phyloP scores from a whole-genome alignment of 164 flowering plant genomes.

The Vitis amurensis region DNA sequence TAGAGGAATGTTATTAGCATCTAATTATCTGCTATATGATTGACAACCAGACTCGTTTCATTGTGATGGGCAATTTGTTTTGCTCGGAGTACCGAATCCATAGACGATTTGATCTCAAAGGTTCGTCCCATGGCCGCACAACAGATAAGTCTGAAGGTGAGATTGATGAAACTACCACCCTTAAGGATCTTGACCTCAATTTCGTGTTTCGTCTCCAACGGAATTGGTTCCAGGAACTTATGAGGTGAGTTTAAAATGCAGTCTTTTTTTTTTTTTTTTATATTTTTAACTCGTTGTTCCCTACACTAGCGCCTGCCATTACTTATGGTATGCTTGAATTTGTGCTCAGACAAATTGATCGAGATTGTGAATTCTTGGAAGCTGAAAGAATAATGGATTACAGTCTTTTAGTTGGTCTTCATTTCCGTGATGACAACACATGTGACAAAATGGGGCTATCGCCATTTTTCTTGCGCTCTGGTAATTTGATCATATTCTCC shows the following conservation, averaged over 20 bases:
- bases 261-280: background rate
- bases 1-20: background rate
- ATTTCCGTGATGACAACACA: constrained; percentile 69
- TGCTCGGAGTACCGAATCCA: constrained; percentile 82
- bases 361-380: constrained; percentile 85
- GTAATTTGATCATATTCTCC: constrained; percentile 29
- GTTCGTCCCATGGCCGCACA: constrained; percentile 84
- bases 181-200: constrained; percentile 89
- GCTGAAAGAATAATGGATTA: constrained; percentile 89
- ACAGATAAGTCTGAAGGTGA: constrained; percentile 69
- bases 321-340: background rate
- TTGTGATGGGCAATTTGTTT: constrained; percentile 88
- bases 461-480: constrained; percentile 58
- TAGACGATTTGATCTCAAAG: constrained; percentile 82
- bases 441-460: constrained; percentile 69
- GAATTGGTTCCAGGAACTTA: constrained; percentile 66
- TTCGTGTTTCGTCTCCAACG: constrained; percentile 65
- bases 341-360: constrained; percentile 67
- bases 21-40: constrained; percentile 11
- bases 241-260: constrained; percentile 46
- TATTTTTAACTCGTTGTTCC: background rate
- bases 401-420: constrained; percentile 86
- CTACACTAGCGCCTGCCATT: background rate
- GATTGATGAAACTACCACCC: constrained; percentile 81
- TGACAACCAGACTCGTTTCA: constrained; percentile 62